Conservation (phyloP, 768 basidiomycete species). For the Mycena kentingensis region DNA sequence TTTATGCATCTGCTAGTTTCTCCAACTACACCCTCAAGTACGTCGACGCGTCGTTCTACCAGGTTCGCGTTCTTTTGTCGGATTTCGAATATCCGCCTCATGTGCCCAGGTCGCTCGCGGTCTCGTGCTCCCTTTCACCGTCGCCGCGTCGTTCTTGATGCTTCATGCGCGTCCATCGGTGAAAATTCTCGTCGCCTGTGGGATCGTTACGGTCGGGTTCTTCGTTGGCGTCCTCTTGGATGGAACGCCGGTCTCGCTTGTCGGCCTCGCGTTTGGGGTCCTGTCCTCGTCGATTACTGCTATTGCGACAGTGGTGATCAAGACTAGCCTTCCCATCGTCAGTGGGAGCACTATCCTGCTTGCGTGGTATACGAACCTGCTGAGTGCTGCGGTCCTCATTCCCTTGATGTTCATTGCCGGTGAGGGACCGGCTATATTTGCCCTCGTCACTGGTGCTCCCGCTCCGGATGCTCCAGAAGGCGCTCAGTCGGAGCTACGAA, state of each 20-base stretch:
- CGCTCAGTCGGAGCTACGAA: constrained; percentile 18
- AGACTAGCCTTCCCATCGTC: constrained; percentile 67
- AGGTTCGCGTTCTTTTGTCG: too few relatives aligned
- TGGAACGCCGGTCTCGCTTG: constrained; percentile 43
- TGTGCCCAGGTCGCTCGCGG: constrained; percentile 84
- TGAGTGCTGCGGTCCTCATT: constrained; percentile 60
- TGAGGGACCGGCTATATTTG: constrained; percentile 40
- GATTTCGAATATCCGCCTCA: too few relatives aligned
- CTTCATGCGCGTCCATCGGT: constrained; percentile 60
- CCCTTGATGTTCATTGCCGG: constrained; percentile 66
- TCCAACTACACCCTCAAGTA: constrained; percentile 69
- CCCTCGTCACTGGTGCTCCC: constrained; percentile 10
- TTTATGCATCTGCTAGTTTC: constrained; percentile 41
- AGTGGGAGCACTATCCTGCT: constrained; percentile 70
- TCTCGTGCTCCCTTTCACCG: constrained; percentile 77
- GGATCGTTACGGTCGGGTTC: constrained; percentile 77
- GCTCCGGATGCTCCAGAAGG: neutral
- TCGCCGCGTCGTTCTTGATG: constrained; percentile 64
- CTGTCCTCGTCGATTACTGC: constrained; percentile 70
- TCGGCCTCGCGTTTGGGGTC: constrained; percentile 72
- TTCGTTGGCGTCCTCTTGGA: constrained; percentile 67
- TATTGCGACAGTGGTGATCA: constrained; percentile 82
- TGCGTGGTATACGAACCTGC: constrained; percentile 75
- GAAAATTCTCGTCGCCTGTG: constrained; percentile 58
- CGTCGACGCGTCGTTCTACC: constrained; percentile 79